Conservation (phyloP, 2,329 filamentous ascomycete species). For the Microascus cirrosus region DNA sequence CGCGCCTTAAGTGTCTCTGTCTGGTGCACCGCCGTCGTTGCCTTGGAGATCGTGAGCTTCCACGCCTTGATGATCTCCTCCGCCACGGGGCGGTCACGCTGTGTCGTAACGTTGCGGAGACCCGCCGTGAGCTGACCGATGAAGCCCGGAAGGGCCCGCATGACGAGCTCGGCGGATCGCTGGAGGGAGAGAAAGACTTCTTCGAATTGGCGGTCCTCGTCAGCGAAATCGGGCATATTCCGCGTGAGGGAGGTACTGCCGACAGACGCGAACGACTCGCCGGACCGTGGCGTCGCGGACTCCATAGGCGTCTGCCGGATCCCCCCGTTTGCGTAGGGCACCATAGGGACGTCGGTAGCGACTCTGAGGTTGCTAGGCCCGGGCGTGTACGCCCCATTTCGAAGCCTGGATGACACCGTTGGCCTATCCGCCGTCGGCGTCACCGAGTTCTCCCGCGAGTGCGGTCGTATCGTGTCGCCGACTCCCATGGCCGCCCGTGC, state of each 20-base stretch:
- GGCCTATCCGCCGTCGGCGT: conserved; percentile 41
- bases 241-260: conserved; percentile 33
- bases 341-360: conserved; percentile 39
- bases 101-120: conserved; percentile 51
- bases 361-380: conserved; percentile 45
- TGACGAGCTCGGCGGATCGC: conserved; percentile 61
- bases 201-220: conserved; percentile 75
- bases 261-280: conserved; percentile 63
- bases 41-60: conserved; percentile 61
- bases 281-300: conserved; percentile 66
- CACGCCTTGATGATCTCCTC: conserved; percentile 54
- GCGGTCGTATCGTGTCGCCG: conserved; percentile 38
- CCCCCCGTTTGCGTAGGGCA: conserved; percentile 32
- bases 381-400: conserved; percentile 27
- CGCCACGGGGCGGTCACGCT: conserved; percentile 31
- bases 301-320: conserved; percentile 38
- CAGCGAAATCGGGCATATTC: conserved; percentile 49
- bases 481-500: background rate
- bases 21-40: conserved; percentile 57
- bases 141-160: conserved; percentile 59
- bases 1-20: conserved; percentile 61
- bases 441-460: conserved; percentile 38
- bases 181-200: conserved; percentile 69
- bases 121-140: conserved; percentile 54
- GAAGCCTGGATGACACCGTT: conserved; percentile 21